Base-by-base conservation (phyloP, 495 filamentous ascomycete genomes). In the Cetradonia linearis region DNA sequence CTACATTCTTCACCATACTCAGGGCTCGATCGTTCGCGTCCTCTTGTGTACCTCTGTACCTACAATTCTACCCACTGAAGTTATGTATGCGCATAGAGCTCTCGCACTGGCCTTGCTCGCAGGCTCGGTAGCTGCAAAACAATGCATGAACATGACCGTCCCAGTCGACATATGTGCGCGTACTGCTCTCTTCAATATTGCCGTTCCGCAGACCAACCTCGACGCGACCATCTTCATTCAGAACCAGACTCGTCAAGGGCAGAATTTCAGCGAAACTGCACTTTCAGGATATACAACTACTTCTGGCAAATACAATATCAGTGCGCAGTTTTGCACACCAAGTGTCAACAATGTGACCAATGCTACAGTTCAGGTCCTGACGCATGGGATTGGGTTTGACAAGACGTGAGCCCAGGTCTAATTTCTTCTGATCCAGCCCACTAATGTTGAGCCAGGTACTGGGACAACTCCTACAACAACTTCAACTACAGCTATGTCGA, bases 381-480 rank as follows among this genome's bases (percentile, higher is more conserved):
- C 82, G 0, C 83, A 86, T 66, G 83, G 83, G 37, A 74, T 84
- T 65, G 81, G 79, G 16, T 83, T 82, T 62, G 80, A 83, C 61
- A 80, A 77, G 37, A 69, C 67, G 73, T 78, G 66, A 58, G 59
- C 37, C 10, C 1, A 20, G 20, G 34, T 10, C 8, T 2, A 0
- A 0, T 6, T 20, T 2, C 1, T 25, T 7, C 7, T 55, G n/a
- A 30, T 4, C 16, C 13, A 33, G 38, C 34, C 40, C 7, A 34
- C 31, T 31, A 55, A 42, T 1, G 3, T 44, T 18, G 2, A 10
- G 37, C 28, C 42, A 78, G 73, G 10, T 86, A 85, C 70, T 85
- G 83, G 82, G 80, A 84, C 61, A 69, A 78, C 3, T 66, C 74
- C 18, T 78, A 74, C 67, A 74, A 79, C 66, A 70, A 76, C 63